A percentile compares a stretch with the other conserved stretches of the same genome.
Conservation (phyloP, 805 yeast species). For the Kockiozyma suomiensis region DNA sequence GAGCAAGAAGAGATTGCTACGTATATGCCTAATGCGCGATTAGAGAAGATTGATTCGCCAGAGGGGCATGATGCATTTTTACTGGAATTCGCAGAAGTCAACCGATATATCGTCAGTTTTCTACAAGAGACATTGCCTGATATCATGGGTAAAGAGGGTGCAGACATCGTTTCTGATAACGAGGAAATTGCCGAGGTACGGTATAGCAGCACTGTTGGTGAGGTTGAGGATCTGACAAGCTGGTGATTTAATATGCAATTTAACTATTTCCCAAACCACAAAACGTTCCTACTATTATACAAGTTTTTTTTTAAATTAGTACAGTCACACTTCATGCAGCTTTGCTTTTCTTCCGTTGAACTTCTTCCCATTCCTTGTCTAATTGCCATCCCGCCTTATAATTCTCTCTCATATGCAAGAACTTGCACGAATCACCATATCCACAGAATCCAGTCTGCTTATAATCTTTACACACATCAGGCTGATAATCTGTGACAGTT, state of each 20-base stretch:
- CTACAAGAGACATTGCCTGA: conserved; percentile 60
- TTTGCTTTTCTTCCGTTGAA: conserved; percentile 37
- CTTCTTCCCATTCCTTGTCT: conserved; percentile 68
- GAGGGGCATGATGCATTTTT: conserved; percentile 98
- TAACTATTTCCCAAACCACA: background rate
- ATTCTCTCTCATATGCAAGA: conserved; percentile 87
- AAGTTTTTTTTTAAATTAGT: background rate
- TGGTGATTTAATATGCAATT: conserved; percentile 57
- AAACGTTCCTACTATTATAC: background rate
- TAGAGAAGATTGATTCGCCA: conserved; percentile 79
- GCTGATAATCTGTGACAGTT: conserved; percentile 80
- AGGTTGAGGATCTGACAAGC: conserved; percentile 82
- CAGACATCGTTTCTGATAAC: conserved; percentile 40
- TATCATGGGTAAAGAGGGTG: conserved; percentile 54
- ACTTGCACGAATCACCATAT: conserved; percentile 95
- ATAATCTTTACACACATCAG: conserved; percentile 92
- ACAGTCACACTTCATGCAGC: background rate
- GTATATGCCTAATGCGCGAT: conserved; percentile 65
- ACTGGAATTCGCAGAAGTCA: conserved; percentile 82
- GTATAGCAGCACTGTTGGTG: conserved; percentile 78
- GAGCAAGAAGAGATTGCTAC: conserved; percentile 87
- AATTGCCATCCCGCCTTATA: conserved; percentile 70
- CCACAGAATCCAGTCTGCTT: conserved; percentile 93
- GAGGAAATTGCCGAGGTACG: conserved; percentile 49
- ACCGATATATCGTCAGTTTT: conserved; percentile 69